Base-by-base conservation (phyloP, 2,329 filamentous ascomycete genomes). In the Grosmannia penicillata region DNA sequence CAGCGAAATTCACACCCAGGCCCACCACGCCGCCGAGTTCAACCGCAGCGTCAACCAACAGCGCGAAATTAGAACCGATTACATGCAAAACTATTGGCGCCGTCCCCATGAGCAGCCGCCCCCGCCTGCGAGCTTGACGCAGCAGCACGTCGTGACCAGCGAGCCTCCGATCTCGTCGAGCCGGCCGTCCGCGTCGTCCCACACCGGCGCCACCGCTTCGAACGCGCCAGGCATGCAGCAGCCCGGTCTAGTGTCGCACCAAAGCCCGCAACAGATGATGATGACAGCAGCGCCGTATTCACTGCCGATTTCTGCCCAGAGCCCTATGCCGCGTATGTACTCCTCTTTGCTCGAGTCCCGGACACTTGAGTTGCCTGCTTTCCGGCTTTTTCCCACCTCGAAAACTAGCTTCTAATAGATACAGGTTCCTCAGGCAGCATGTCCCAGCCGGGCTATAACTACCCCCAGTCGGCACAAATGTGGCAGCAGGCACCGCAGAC, bases 1-100 rank as follows among this genome's bases (percentile, higher is more conserved):
- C 22, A 67, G 73, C 33, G 89, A 96, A 50, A 75, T 96, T 38
- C 68, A 91, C 47, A 80, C 82, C 33, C 86, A 95, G 56, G 84
- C 86, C 22, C 76, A 84, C 36, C 84, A 93, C 45, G 81, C 89
- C 15, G 84, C 85, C 41, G 89, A 96, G 49, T 93, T 81, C 62
- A 96, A 89, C 62, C 85, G 91, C 50, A 72, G 73, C 33, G 67
- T 96, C 37, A 85, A 82, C 51, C 73, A 82, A 49, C 81, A 87
- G 56, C 79, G 89, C 42, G 75, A 76, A 28, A 78, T 82, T 58
- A 81, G 91, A 42, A 73, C 69, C 42, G 78, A 87, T 42, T 93
- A 85, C 48, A 66, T 93, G 46, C 78, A 89, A 39, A 77, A 75
- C 39, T 72, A 86, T 47, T 96, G 87, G 82, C 74, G 80, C 46